Conservation (phyloP, 345 rosid genomes). For the Pugionium dolabratum region DNA sequence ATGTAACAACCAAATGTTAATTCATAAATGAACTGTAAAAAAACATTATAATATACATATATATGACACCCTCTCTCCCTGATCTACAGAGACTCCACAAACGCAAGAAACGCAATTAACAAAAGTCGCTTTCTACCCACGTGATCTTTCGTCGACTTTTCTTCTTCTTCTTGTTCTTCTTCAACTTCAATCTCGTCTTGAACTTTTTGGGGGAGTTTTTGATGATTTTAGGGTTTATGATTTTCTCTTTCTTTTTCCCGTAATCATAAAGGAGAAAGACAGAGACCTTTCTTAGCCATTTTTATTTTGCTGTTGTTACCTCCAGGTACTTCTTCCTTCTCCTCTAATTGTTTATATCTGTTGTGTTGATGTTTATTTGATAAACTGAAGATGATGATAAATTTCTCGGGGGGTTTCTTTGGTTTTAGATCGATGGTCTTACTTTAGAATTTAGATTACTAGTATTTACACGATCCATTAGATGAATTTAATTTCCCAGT, state of each 20-base stretch:
- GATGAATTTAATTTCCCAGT: background rate
- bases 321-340: constrained; percentile 17
- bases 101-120: constrained; percentile 35
- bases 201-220: background rate
- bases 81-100: constrained; percentile 43
- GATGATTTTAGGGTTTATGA: constrained; percentile 38
- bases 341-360: background rate
- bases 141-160: constrained; percentile 43
- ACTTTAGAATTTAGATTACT: background rate
- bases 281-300: constrained; percentile 4
- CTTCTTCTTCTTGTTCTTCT: constrained; percentile 19
- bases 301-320: constrained; percentile 1
- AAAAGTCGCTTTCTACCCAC: constrained; percentile 43
- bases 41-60: background rate
- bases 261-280: constrained; percentile 5
- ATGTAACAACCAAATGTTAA: too few species aligned
- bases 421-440: constrained; percentile 25
- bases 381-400: background rate
- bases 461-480: constrained; percentile 18
- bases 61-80: constrained; percentile 13
- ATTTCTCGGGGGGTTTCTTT: background rate
- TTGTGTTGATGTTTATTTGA: background rate
- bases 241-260: constrained; percentile 7
- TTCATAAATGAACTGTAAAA: background rate
- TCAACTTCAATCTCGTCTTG: constrained; percentile 19